Conservation (phyloP, 2,329 filamentous ascomycete species). For the Alternaria ethzedia region DNA sequence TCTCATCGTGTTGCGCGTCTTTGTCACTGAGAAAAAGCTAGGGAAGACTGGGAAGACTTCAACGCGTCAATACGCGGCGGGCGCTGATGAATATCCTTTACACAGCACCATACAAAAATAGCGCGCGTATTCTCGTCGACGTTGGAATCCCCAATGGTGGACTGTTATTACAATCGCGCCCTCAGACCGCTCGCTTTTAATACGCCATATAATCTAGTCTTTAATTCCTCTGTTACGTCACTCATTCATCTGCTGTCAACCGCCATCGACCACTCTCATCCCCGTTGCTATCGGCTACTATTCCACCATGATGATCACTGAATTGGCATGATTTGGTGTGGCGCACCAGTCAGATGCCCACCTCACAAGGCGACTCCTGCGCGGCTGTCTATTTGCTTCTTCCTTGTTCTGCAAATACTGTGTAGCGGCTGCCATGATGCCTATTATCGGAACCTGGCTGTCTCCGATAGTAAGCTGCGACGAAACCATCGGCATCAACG, state of each 20-base stretch:
- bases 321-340: slow-evolving; percentile 1
- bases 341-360: slow-evolving; percentile 15
- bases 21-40: slow-evolving; percentile 54
- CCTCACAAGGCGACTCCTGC: slow-evolving; percentile 5
- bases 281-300: background rate
- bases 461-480: slow-evolving; percentile 2
- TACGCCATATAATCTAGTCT: background rate
- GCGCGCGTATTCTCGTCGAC: background rate
- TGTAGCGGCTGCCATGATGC: background rate
- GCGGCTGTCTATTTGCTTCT: slow-evolving; percentile 17
- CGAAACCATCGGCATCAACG: background rate
- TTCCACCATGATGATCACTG: slow-evolving; percentile 4
- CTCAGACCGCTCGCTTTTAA: background rate
- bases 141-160: background rate
- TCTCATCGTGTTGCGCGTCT: slow-evolving; percentile 47
- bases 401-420: background rate
- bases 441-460: background rate
- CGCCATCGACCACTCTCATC: background rate
- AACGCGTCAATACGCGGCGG: slow-evolving; percentile 15
- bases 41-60: slow-evolving; percentile 48
- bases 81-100: slow-evolving; percentile 27
- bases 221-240: background rate
- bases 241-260: background rate
- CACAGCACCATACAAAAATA: slow-evolving; percentile 27
- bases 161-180: background rate